Evolutionary conservation across 2,329 filamentous ascomycete genomes (phyloP).

Genomic region (Phyllosticta citrichinensis): DNA sequence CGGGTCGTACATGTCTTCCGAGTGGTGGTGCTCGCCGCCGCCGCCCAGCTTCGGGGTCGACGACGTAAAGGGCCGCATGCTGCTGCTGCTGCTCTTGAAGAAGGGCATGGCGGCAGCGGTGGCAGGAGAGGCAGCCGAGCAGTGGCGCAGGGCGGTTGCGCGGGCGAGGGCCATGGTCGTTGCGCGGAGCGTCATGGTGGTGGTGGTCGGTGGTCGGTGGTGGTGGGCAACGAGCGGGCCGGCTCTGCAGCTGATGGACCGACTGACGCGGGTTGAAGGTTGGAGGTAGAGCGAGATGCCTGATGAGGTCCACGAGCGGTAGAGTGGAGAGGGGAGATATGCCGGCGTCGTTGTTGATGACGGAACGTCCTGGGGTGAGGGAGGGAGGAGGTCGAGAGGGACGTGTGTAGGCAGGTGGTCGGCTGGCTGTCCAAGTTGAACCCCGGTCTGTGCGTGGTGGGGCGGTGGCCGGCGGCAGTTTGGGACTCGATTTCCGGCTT

Average conservation of each 20-base stretch:
- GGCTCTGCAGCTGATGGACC: background rate
- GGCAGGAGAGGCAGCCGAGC: background rate
- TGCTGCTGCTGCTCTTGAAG: background rate
- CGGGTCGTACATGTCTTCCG: conserved; percentile 72
- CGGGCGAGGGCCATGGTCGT: conserved; percentile 1
- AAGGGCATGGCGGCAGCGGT: background rate
- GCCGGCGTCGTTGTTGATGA: background rate
- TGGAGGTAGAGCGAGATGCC: background rate
- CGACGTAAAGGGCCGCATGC: conserved; percentile 1
- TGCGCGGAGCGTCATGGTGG: background rate
- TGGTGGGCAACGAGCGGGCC: background rate
- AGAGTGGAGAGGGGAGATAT: background rate
- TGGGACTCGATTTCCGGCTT: background rate
- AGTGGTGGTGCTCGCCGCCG: conserved; percentile 37
- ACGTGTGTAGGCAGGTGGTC: background rate
- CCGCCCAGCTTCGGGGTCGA: conserved; percentile 2
- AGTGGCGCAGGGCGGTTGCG: background rate
- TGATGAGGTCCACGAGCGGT: background rate
- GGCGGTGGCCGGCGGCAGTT: conserved; percentile 3
- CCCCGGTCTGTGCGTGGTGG: background rate
- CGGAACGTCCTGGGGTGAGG: background rate
- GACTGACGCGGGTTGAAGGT: background rate
- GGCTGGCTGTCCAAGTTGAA: conserved; percentile 1
- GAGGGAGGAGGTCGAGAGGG: background rate
- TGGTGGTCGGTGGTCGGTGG: background rate